These are phyloP conservation scores for Yamadazyma friedrichii DNA, from an alignment of 1,139 yeast species.

Conservation along the genomic window DNA sequence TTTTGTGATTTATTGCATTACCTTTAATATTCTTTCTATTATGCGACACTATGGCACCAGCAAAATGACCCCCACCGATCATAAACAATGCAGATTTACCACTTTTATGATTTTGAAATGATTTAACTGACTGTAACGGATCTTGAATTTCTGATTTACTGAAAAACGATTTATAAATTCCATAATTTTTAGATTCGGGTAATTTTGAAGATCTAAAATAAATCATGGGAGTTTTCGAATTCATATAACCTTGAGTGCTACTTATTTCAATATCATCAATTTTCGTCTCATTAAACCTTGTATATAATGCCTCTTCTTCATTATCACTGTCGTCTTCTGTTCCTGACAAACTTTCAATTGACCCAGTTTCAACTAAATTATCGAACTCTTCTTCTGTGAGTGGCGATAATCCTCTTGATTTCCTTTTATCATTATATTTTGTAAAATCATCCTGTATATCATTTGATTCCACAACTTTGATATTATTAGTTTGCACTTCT, in stretches of 20 bases:
- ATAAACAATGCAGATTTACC: slow-evolving; percentile 73
- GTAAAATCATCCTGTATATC: slow-evolving; percentile 49
- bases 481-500: background rate
- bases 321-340: slow-evolving; percentile 35
- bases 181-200: slow-evolving; percentile 52
- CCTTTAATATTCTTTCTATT: slow-evolving; percentile 57
- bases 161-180: slow-evolving; percentile 70
- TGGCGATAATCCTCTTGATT: slow-evolving; percentile 42
- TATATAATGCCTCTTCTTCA: slow-evolving; percentile 21
- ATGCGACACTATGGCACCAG: slow-evolving; percentile 89
- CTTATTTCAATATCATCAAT: slow-evolving; percentile 9
- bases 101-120: slow-evolving; percentile 26
- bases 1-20: slow-evolving; percentile 43
- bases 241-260: slow-evolving; percentile 33
- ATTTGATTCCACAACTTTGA: slow-evolving; percentile 10
- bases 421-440: slow-evolving; percentile 59
- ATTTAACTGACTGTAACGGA: slow-evolving; percentile 44
- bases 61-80: slow-evolving; percentile 99
- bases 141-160: slow-evolving; percentile 28
- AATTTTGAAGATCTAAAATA: slow-evolving; percentile 50
- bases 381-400: slow-evolving; percentile 63
- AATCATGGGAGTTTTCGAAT: slow-evolving; percentile 64
- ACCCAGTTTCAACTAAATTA: slow-evolving; percentile 47
- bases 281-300: slow-evolving; percentile 13
- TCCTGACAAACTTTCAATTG: slow-evolving; percentile 61